Evolutionary conservation across 768 basidiomycete genomes (phyloP), one percentile per base, ranked within the genome.

Genomic region (Rhizopogon roseolus): DNA sequence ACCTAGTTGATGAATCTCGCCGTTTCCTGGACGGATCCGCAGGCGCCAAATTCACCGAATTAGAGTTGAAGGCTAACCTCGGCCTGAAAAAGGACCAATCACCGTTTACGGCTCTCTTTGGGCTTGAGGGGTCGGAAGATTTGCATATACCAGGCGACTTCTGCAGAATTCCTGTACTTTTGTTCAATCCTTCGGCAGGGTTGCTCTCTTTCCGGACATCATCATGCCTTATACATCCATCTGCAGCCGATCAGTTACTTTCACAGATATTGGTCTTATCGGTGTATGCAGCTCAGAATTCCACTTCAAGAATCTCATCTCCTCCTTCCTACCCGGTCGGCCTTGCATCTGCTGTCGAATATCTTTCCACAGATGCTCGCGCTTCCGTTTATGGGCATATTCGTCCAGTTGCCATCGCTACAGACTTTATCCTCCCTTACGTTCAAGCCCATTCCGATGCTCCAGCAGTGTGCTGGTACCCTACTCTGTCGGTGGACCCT

Each of bases 361-460:
- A 44, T n/a, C 50, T 59, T 8, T 52, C 62, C 34, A 45, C 34
- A 14, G 46, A 54, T 17, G 50, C 55, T 39, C 53, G 48, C 41
- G 28, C 41, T 17, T 19, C 49, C 13, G 50, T 44, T 17, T 61
- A 64, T 51, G 50, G 54, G 0, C 64, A 65, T 27, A 50, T 67
- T 13, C 41, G 46, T 42, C 61, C 50, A 16, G 61, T 54, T 50
- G 46, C 40, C 53, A 54, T 65, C n/a, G 61, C 58, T 25, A 63
- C 64, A 5, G 61, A 65, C n/a, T 65, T 55, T 19, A 54, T 65
- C 25, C 57, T 62, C 45, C 62, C 61, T 22, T 43, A 65, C 53
- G 50, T 55, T 13, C 40, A 49, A 6, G 57, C 53, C 19, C 45
- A 49, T 53, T 54, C 64, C 2, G 34, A 63, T 28, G 50, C 55